Evolutionary conservation across 2,329 filamentous ascomycete species (phyloP), one percentile per base, ranked within the genome.

Genomic region (Atkinsonella texensis): DNA sequence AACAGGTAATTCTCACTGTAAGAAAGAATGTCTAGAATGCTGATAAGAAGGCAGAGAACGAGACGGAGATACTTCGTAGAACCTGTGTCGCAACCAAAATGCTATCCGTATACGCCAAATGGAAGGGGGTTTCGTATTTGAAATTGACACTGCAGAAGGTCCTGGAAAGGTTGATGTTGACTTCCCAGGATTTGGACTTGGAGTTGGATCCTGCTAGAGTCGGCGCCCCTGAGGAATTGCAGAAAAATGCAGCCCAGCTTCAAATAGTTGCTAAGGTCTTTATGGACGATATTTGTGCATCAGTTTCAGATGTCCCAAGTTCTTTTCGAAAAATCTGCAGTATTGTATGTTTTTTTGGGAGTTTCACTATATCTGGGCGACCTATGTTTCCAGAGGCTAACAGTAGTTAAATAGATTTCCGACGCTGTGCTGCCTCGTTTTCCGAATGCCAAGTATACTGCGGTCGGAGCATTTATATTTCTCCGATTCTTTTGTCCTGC

Each of bases 41-140:
- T 65, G 46, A 62, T 15, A 1, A 39, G 17, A 0, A 3, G 4
- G 15, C 38, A 74, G 83, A 85, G 61, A 85, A 82, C 50, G 83
- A 85, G 60, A 75, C 81, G 1, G 83, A 86, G 58, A 72, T 86
- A 20, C 65, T 86, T 11, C 74, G 83, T n/a, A 73, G 81, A 48
- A 83, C 83, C 33, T 85, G 81, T 57, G 82, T 86, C 1, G 79
- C 81, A n/a, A 85, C 83, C 1, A 86, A 85, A 62, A 83, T 85
- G 75, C 71, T 86, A 2, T 84, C 83, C 0, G 74, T 85, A 8
- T 86, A 84, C 58, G 82, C 81, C 5, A 85, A 83, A 60, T 86
- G 83, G 83, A 85, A 85, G 65, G 83, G 83, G 12, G 69, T 74
- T 15, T 64, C 72, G 4, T 86, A 86, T 60, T 72, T 86, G 38